phyloP scores from a whole-genome alignment of 352 stramenopile species.

The Pythium aquatile region DNA sequence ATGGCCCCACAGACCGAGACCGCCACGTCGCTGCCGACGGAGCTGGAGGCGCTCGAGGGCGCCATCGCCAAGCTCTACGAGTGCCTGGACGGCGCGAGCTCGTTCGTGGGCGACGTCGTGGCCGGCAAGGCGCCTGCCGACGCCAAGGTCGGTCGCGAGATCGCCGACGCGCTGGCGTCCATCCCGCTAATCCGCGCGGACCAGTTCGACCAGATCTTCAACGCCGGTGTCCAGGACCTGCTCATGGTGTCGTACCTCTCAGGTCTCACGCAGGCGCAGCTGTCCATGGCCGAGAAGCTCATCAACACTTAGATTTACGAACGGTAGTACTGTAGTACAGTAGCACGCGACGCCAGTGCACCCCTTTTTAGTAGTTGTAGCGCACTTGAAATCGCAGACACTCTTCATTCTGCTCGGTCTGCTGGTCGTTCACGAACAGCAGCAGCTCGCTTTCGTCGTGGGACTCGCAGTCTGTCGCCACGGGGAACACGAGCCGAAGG shows the following conservation, averaged over 20 bases:
- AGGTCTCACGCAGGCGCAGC: constrained; percentile 96
- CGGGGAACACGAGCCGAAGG: constrained; percentile 48
- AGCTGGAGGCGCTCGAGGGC: constrained; percentile 67
- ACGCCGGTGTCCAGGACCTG: constrained; percentile 96
- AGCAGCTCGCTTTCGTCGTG: constrained; percentile 44
- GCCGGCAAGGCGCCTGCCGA: constrained; percentile 75
- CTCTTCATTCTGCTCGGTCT: constrained; percentile 91
- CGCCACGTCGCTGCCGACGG: constrained; percentile 62
- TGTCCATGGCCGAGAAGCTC: constrained; percentile 97
- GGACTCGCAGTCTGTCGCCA: not conserved
- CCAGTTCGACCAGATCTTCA: constrained; percentile 97
- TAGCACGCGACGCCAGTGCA: constrained; percentile 1
- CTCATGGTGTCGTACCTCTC: constrained; percentile 98
- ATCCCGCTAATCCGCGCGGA: constrained; percentile 93
- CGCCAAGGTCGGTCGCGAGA: constrained; percentile 88
- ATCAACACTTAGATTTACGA: constrained; percentile 80
- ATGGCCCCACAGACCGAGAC: constrained; percentile 38
- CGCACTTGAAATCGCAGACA: constrained; percentile 87
- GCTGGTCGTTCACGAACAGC: constrained; percentile 93
- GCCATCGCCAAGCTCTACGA: constrained; percentile 89
- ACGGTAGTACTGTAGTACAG: no score
- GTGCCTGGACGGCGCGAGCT: constrained; percentile 87
- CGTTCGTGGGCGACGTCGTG: constrained; percentile 92
- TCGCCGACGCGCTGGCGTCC: constrained; percentile 92
- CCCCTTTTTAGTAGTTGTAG: constrained; percentile 39